Percentiles rank a stretch among this genome's conserved stretches.
These are phyloP conservation scores for Monosporascus sp. DNA, from an alignment of 2,329 filamentous ascomycete genomes.

Conservation along the genomic window DNA sequence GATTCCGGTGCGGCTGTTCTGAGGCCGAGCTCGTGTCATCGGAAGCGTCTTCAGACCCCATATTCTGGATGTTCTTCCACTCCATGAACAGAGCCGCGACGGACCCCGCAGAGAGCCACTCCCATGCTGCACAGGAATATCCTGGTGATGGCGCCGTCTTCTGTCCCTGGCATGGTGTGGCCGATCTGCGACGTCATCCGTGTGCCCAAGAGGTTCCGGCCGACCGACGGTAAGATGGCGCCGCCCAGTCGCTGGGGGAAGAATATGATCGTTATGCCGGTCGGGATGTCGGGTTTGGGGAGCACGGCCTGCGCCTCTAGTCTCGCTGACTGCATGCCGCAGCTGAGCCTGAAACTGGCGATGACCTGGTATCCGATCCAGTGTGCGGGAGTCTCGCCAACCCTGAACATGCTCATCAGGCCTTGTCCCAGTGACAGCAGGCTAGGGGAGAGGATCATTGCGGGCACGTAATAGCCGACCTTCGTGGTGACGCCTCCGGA, in stretches of 20 bases:
- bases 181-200: slow-evolving; percentile 27
- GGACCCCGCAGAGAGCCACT: slow-evolving; percentile 40
- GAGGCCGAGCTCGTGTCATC: neutral
- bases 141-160: slow-evolving; percentile 40
- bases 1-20: neutral
- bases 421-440: slow-evolving; percentile 50
- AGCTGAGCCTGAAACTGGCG: slow-evolving; percentile 53
- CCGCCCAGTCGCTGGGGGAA: slow-evolving; percentile 43
- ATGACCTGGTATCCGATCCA: slow-evolving; percentile 60
- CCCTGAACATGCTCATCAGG: slow-evolving; percentile 51
- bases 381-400: slow-evolving; percentile 38
- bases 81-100: slow-evolving; percentile 48
- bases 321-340: slow-evolving; percentile 52
- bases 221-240: slow-evolving; percentile 41
- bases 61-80: slow-evolving; percentile 55
- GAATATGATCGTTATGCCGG: slow-evolving; percentile 39
- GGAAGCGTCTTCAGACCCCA: slow-evolving; percentile 7
- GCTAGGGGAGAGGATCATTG: slow-evolving; percentile 47
- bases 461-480: slow-evolving; percentile 56
- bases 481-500: slow-evolving; percentile 45
- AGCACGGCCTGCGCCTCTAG: slow-evolving; percentile 47
- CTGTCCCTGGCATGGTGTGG: slow-evolving; percentile 28
- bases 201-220: slow-evolving; percentile 35
- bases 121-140: slow-evolving; percentile 54
- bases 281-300: slow-evolving; percentile 37